Evolutionary conservation across 768 basidiomycete genomes (phyloP), one percentile per base, ranked within the genome.

Genomic region (Mycena capillaripes): DNA sequence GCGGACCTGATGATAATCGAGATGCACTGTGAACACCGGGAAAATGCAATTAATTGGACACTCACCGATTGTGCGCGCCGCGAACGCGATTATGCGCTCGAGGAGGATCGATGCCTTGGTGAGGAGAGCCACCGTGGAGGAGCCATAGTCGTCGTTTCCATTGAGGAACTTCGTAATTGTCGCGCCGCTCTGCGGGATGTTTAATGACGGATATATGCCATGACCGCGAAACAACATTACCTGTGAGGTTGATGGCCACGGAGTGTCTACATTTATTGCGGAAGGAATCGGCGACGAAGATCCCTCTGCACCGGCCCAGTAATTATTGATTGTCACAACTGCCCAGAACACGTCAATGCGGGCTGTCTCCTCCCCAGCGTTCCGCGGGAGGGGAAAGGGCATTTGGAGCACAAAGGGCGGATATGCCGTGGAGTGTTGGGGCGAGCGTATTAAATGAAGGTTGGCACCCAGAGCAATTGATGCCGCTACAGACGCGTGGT

Each of bases 401-500:
- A 25, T 9, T 7, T 36, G 7, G 7, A 71, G 27, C 12, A 59
- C 19, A n/a, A 67, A 64, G 2, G 53, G 36, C 3, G 67, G 50
- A 23, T 58, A 72, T 2, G 42, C 9, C 23, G 42, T 10, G 42
- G 27, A 29, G 21, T 61, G 21, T 10, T 25, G 34, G 0, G 44
- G 19, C 4, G 70, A 59, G 27, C 50, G 48, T 25, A 71, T 25
- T 11, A 40, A 11, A 12, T 65, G 55, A 1, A 70, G 53, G 21
- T 30, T 6, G 1, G 61, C 52, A 1, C 34, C 44, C 4, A 63
- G 34, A 10, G 53, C 60, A 36, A 70, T 42, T 4, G 59, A 52
- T 2, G 46, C 3, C 17, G 66, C 66, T 12, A 16, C 67, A 3
- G 59, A 36, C 0, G 85, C 83, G 74, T 89, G 86, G 71, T 87